Evolutionary conservation across 495 filamentous ascomycete species (phyloP), one percentile per base, ranked within the genome.

Genomic region (Hypoxylon lienhwacheense): DNA sequence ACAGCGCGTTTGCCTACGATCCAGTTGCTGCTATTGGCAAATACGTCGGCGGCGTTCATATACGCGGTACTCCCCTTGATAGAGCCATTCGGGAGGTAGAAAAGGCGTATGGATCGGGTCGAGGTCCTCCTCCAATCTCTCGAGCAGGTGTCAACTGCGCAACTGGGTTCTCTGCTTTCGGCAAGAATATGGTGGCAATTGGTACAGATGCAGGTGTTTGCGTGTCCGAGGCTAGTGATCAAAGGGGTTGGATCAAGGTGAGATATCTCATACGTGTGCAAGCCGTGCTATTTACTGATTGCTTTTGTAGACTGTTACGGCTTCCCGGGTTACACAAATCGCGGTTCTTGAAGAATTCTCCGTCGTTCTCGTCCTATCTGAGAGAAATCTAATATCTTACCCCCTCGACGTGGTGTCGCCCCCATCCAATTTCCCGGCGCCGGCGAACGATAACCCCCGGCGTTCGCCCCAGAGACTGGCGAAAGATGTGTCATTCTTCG

Each of bases 311-410:
- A 81, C 87, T 10, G 91, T 97, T 24, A 78, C 81, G 45, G 82
- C 84, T 48, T 70, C 67, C 37, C 82, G 83, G 43, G 93, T 98
- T 8, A 92, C 95, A 1, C 93, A 98, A 70, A 86, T 98, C 42
- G 86, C 93, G 1, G 90, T 97, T 1, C 81, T 97, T 29, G 93
- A 98, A 65, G 95, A 97, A 40, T 97, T 97, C 71, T 91, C 87
- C 39, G 78, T 96, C 35, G 88, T 96, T 62, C 77, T 98, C 15
- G 79, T 97, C 35, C 88, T 98, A 52, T 79, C 92, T 0, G 95
- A 98, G 64, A 90, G 90, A 58, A 85, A 89, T 12, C 77, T 98
- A 39, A 90, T 96, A 49, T 91, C 95, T 7, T 96, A 96, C 62
- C 93, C 96, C 39, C 83, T 98, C 14, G 93, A 98, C 65, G 84